A percentile compares a stretch with the other conserved stretches of the same genome.
Conservation (phyloP, 169 alveolate genomes). For the Plasmodium vivax region DNA sequence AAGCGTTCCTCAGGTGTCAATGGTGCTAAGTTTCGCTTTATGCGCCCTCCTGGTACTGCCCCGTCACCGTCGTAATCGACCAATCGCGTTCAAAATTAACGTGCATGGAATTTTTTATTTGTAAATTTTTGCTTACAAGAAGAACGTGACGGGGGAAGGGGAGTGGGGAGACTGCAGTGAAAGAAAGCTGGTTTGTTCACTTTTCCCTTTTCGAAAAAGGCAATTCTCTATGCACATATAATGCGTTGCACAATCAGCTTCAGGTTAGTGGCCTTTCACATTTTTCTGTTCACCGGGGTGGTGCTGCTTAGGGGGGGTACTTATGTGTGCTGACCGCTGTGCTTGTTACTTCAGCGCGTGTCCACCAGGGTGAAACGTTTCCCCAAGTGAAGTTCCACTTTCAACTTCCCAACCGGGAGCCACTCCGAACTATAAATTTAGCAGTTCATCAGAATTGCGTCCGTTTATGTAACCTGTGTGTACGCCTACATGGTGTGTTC, state of each 20-base stretch:
- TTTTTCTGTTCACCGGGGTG: neutral
- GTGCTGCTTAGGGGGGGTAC: neutral
- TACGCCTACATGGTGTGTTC: neutral
- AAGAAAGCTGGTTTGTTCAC: neutral
- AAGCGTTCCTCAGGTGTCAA: neutral
- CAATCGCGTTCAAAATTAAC: neutral
- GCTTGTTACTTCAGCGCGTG: neutral
- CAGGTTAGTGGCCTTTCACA: neutral
- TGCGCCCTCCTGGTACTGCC: neutral
- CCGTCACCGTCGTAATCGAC: neutral
- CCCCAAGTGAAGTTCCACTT: neutral
- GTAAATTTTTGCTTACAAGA: conserved; percentile 18
- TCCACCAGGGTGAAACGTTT: neutral
- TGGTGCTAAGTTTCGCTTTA: neutral
- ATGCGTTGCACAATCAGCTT: neutral
- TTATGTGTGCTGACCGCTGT: neutral
- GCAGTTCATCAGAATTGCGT: neutral
- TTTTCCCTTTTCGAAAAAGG: neutral
- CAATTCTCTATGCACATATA: neutral
- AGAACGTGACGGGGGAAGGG: neutral
- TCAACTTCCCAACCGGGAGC: neutral
- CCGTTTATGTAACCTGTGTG: neutral
- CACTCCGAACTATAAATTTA: neutral
- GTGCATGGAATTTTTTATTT: conserved; percentile 4
- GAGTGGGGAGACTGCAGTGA: neutral